Base-by-base conservation (phyloP, 305 asterid species). In the Fraxinus sp. region DNA sequence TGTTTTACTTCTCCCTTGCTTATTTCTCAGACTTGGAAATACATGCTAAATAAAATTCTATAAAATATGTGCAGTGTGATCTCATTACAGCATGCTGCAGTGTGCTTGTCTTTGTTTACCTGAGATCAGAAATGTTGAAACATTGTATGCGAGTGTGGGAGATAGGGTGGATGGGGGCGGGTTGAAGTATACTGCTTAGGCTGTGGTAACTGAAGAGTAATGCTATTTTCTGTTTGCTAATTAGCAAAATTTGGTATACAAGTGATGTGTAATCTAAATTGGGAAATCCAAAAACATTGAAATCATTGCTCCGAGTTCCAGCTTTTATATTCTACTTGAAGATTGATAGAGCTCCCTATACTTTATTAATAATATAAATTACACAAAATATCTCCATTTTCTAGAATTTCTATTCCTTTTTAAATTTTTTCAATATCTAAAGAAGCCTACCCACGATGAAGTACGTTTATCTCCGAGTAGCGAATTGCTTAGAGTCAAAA, bases 31-130 rank as follows among this genome's bases (percentile, higher is more conserved):
- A 26, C 74, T 66, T 33, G 43, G 59, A 73, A 59, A 74, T 76
- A 55, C 55, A n/a, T 75, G 85, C 72, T 83, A 26, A 55, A 39
- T 62, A 33, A 80, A 46, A 41, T 77, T 74, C 39, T 74, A 59
- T 79, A 70, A 36, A 41, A 11, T 79, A 20, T 77, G 62, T 80
- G 76, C 64, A 49, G 41, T 32, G 82, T 83, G 46, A 43, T 68
- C 73, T 49, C 41, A 35, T 66, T 66, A 66, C 18, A 66, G 35
- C n/a, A 26, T 26, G 74, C 18, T 10, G 18, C 36, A 26, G 18
- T 66, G 74, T 66, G 74, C 36, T 26, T 11, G 7, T 66, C 74
- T 26, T 66, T 7, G 18, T 66, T 66, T 66, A 11, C 10, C 36
- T 66, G 74, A 66, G 36, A 66, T 26, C 36, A 26, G 74, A 66